Conservation (phyloP, 352 stramenopile genomes). For the Pythium graminicola region DNA sequence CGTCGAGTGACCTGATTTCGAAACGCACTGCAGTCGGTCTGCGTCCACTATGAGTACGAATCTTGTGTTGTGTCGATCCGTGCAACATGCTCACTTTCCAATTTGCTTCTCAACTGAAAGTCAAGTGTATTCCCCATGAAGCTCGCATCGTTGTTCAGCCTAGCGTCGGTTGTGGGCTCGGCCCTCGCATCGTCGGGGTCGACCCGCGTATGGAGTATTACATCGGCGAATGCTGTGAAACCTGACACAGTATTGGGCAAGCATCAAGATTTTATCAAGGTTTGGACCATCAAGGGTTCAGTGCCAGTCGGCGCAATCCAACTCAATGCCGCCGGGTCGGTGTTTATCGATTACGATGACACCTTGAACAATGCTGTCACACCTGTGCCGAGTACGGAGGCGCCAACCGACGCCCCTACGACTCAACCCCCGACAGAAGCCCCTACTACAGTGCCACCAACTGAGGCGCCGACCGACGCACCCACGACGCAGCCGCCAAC, state of each 20-base stretch:
- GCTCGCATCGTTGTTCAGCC: slow-evolving; percentile 5
- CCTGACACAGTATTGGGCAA: slow-evolving; percentile 1
- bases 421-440: background rate
- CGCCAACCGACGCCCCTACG: slow-evolving; percentile 1
- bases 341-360: slow-evolving; percentile 20
- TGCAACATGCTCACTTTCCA: slow-evolving; percentile 21
- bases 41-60: too few species aligned
- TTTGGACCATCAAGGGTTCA: slow-evolving; percentile 12
- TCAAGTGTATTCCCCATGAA: slow-evolving; percentile 9
- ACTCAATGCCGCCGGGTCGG: slow-evolving; percentile 5
- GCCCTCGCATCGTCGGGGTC: background rate
- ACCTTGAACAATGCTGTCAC: background rate
- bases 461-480: slow-evolving; percentile 9
- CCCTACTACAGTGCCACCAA: slow-evolving; percentile 7
- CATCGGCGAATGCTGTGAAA: slow-evolving; percentile 7
- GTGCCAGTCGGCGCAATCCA: slow-evolving; percentile 5
- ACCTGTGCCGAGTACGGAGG: background rate
- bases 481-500: background rate
- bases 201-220: slow-evolving; percentile 16
- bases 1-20: too few species aligned
- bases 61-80: too few species aligned
- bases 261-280: slow-evolving; percentile 18
- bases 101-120: slow-evolving; percentile 3
- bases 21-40: too few species aligned
- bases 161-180: background rate